These are phyloP conservation scores for Alternaria sp. DNA, from an alignment of 2,329 filamentous ascomycete species.

Conservation along the genomic window DNA sequence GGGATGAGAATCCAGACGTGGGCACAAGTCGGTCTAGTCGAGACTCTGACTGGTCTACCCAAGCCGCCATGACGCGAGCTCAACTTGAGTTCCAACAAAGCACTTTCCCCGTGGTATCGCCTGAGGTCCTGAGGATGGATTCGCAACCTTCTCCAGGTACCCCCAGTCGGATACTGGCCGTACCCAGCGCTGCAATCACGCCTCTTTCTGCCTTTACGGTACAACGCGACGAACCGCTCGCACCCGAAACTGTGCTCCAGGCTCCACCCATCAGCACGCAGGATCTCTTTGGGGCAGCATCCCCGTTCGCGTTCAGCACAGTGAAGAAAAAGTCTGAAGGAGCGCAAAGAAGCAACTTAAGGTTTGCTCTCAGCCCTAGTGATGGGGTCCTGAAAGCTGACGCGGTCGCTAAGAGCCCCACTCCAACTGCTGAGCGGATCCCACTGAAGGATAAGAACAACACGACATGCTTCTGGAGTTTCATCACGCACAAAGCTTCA, in stretches of 20 bases:
- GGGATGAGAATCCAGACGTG: constrained; percentile 7
- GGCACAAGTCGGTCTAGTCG: constrained; percentile 19
- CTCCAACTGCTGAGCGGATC: constrained; percentile 30
- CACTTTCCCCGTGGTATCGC: constrained; percentile 29
- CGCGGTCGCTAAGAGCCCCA: constrained; percentile 33
- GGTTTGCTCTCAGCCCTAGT: constrained; percentile 32
- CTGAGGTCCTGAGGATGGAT: constrained; percentile 27
- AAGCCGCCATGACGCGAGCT: constrained; percentile 48
- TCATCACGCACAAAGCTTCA: constrained; percentile 34
- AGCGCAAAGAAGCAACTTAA: constrained; percentile 33
- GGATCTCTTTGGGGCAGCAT: constrained; percentile 54
- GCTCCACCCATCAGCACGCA: constrained; percentile 53
- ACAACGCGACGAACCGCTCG: constrained; percentile 28
- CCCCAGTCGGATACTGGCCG: constrained; percentile 21
- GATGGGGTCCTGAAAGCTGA: constrained; percentile 18
- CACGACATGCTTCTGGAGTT: constrained; percentile 24
- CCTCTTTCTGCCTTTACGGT: constrained; percentile 43
- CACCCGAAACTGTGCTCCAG: constrained; percentile 24
- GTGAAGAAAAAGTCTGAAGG: constrained; percentile 50
- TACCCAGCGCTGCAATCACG: constrained; percentile 39
- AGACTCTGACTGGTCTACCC: constrained; percentile 47
- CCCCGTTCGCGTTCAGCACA: constrained; percentile 54
- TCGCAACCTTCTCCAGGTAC: constrained; percentile 30
- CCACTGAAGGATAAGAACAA: constrained; percentile 44
- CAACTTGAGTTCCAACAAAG: constrained; percentile 47